These are phyloP conservation scores for Ilyonectria sp. DNA, from an alignment of 2,329 filamentous ascomycete species.

Conservation along the genomic window DNA sequence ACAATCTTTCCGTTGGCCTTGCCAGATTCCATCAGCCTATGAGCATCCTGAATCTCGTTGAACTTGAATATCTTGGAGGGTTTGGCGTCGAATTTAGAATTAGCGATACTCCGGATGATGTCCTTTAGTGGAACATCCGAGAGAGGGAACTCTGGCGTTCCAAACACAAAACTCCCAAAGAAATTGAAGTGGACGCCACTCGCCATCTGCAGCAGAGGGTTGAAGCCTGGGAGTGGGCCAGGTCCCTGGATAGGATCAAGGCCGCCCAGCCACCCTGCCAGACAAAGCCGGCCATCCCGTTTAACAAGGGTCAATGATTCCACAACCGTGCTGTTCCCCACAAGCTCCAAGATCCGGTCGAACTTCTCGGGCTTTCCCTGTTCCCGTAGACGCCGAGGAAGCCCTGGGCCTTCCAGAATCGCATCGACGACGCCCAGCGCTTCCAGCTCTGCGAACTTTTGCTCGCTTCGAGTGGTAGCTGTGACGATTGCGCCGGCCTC, in stretches of 20 bases:
- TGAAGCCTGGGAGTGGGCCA: constrained; percentile 55
- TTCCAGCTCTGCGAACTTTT: constrained; percentile 4
- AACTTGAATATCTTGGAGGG: constrained; percentile 53
- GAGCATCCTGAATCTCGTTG: constrained; percentile 52
- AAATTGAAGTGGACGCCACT: constrained; percentile 62
- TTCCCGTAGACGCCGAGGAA: not conserved
- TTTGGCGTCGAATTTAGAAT: constrained; percentile 51
- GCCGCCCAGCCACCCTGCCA: constrained; percentile 32
- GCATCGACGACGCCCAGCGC: not conserved
- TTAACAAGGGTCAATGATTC: constrained; percentile 13
- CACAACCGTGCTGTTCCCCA: constrained; percentile 14
- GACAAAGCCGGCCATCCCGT: constrained; percentile 1
- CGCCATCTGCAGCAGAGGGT: constrained; percentile 61
- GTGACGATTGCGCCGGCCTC: constrained; percentile 21
- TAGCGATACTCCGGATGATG: constrained; percentile 56
- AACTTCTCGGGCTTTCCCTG: not conserved
- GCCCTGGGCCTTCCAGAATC: not conserved
- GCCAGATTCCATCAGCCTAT: constrained; percentile 49
- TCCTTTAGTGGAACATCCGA: constrained; percentile 56
- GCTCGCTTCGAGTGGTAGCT: constrained; percentile 11
- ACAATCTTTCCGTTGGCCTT: constrained; percentile 15
- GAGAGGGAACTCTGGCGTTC: constrained; percentile 54
- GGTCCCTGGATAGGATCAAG: constrained; percentile 50
- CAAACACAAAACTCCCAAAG: constrained; percentile 58
- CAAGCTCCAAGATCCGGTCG: constrained; percentile 11